These are phyloP conservation scores for Monosporozyma aerobia DNA, from an alignment of 805 yeast species.

Conservation along the genomic window DNA sequence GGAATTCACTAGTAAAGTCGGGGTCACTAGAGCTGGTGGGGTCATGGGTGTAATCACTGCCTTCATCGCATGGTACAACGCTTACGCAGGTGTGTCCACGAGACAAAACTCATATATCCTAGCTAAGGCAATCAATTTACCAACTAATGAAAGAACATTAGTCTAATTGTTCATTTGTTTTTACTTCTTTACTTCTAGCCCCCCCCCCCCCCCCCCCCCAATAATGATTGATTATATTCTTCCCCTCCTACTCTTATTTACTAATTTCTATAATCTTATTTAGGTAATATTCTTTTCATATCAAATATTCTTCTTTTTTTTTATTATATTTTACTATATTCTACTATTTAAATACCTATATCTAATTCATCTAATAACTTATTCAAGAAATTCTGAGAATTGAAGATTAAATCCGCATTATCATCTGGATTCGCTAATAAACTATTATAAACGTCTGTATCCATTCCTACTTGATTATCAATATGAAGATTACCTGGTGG, in stretches of 20 bases:
- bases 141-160: conserved; percentile 17
- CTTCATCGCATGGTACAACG: conserved; percentile 59
- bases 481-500: not conserved
- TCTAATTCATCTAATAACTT: conserved; percentile 8
- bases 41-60: conserved; percentile 54
- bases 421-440: not conserved
- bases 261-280: not conserved
- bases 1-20: conserved; percentile 36
- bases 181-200: not conserved
- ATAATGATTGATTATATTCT: not conserved
- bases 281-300: not conserved
- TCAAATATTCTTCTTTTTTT: not conserved
- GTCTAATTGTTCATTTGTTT: not conserved
- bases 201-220: not conserved
- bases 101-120: conserved; percentile 44
- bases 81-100: conserved; percentile 60
- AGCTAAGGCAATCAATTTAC: conserved; percentile 28
- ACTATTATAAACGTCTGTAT: not conserved
- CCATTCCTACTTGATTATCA: not conserved
- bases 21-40: conserved; percentile 50
- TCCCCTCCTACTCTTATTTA: not conserved
- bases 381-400: conserved; percentile 7
- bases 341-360: not conserved
- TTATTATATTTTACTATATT: not conserved
- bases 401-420: conserved; percentile 3